Evolutionary conservation across 1,139 yeast species (phyloP), one percentile per base, ranked within the genome.

Genomic region (Lodderomyces oxycetoniae): DNA sequence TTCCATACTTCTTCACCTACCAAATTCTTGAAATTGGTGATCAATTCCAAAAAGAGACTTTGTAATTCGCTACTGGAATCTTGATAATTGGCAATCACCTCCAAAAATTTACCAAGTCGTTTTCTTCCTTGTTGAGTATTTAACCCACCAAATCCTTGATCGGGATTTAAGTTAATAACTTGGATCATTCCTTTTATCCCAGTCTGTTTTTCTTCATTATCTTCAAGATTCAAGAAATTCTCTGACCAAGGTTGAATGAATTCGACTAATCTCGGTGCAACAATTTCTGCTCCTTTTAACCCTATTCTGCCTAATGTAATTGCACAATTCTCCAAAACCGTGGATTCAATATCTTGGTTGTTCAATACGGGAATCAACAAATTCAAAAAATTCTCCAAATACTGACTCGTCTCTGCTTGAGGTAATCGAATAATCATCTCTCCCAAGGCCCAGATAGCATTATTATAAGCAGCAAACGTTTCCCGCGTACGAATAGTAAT

Each of bases 371-470:
- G 84, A 14, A 86, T 72, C 36, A 89, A 59, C 16, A 82, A 60
- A 28, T 71, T 71, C 34, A 84, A 67, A 41, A 86, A 59, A 42
- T 79, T 80, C 30, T 66, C 63, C 32, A 83, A 57, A 52, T 74
- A 84, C n/a, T 80, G 80, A 33, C 68, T 67, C 41, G 86, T 52
- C 30, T 74, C 74, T 4, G 60, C 66, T 14, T 61, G 55, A 3
- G 70, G 47, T 19, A 80, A 53, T 43, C 86, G 73, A 49, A 88
- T 66, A 2, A 85, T 67, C 26, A 93, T 76, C 56, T 91, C 95
- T 23, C 98, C 98, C 13, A 85, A 62, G 2, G 95, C 75, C 98
- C 98, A 91, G 33, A 87, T 79, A 1, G 97, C 95, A 57, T 91
- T 91, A 54, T 88, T 86, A 56, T 81, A 74, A 32, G 85, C 81